Conservation (phyloP, 805 yeast species). For the Wickerhamiella qilinensis region DNA sequence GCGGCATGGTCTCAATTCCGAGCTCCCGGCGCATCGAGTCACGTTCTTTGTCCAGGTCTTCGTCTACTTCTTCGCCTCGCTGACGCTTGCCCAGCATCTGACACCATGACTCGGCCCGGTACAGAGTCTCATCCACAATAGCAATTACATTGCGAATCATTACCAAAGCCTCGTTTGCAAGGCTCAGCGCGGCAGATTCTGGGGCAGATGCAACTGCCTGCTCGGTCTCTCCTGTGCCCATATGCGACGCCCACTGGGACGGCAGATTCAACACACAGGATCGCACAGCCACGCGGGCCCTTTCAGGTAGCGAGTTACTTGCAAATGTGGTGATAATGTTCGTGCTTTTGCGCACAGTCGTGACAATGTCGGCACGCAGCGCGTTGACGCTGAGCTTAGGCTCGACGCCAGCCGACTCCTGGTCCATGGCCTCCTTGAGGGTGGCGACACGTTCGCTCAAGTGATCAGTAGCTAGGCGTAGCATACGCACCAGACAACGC, state of each 20-base stretch:
- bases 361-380: slow-evolving; percentile 66
- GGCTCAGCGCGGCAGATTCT: slow-evolving; percentile 57
- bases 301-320: slow-evolving; percentile 57
- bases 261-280: slow-evolving; percentile 67
- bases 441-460: slow-evolving; percentile 13
- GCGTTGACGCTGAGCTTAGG: slow-evolving; percentile 18
- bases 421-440: slow-evolving; percentile 14
- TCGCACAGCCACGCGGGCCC: slow-evolving; percentile 66
- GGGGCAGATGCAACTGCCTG: slow-evolving; percentile 11
- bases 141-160: slow-evolving; percentile 71
- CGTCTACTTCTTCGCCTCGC: slow-evolving; percentile 4
- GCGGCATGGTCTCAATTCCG: neutral
- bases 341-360: slow-evolving; percentile 79
- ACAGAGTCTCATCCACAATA: slow-evolving; percentile 72
- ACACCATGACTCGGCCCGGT: slow-evolving; percentile 73
- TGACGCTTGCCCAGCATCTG: slow-evolving; percentile 20
- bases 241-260: slow-evolving; percentile 42
- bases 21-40: neutral
- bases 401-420: slow-evolving; percentile 11
- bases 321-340: slow-evolving; percentile 73
- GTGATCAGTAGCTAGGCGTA: slow-evolving; percentile 13
- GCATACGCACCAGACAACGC: slow-evolving; percentile 10
- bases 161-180: slow-evolving; percentile 80
- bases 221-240: slow-evolving; percentile 17
- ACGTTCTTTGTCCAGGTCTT: neutral